These are phyloP conservation scores for Pleurotus ostreatus DNA, from an alignment of 768 basidiomycete genomes.

Conservation along the genomic window DNA sequence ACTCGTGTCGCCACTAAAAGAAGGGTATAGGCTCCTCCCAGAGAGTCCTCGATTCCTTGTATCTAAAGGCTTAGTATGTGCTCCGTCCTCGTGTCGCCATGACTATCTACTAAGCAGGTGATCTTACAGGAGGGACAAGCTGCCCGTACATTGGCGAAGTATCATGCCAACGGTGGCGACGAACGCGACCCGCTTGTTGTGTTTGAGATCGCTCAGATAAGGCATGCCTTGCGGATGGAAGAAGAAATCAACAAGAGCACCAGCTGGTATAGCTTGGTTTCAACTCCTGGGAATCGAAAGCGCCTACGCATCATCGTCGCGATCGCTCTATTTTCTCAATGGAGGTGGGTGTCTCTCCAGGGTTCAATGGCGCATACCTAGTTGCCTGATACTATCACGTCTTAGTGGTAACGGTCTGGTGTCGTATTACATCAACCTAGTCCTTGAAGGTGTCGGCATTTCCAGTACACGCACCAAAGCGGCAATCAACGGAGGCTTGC, in stretches of 20 bases:
- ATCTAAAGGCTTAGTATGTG: conserved; percentile 50
- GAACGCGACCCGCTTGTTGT: conserved; percentile 56
- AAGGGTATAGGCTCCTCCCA: conserved; percentile 49
- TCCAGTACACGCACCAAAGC: conserved; percentile 47
- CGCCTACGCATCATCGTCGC: conserved; percentile 66
- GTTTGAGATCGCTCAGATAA: conserved; percentile 63
- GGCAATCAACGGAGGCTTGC: conserved; percentile 55
- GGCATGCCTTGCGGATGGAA: conserved; percentile 63
- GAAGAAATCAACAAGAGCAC: conserved; percentile 45
- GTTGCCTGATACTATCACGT: neutral
- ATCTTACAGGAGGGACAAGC: conserved; percentile 50
- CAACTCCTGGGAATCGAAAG: conserved; percentile 63
- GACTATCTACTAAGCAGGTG: neutral
- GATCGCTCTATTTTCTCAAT: conserved; percentile 70
- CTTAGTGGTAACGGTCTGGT: conserved; percentile 60
- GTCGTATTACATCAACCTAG: conserved; percentile 70
- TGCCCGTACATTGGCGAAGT: conserved; percentile 57
- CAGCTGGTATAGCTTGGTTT: conserved; percentile 49
- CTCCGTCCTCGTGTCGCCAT: neutral
- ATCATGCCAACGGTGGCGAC: conserved; percentile 62
- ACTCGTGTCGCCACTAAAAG: neutral
- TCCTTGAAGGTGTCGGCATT: conserved; percentile 64
- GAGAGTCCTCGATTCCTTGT: conserved; percentile 68
- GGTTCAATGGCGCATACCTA: neutral
- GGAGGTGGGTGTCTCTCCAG: conserved; percentile 42